Percentiles rank a stretch among this genome's conserved stretches.
phyloP scores from a whole-genome alignment of 73 alveolate species.

The Vitrella brassicaformis region DNA sequence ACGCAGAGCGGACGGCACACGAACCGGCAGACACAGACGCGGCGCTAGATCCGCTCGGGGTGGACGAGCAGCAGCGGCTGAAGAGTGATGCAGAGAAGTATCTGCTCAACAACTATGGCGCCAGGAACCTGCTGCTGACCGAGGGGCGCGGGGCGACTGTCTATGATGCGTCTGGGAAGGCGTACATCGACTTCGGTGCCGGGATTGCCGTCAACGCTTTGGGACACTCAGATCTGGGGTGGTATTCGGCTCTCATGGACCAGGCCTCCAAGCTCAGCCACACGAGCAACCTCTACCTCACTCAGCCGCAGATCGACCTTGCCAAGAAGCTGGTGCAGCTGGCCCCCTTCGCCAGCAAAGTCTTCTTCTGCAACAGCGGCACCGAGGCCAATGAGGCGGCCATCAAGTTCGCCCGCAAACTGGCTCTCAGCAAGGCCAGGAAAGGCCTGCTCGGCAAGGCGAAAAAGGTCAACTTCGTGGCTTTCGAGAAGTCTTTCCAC shows the following conservation, averaged over 20 bases:
- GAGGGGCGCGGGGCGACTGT: constrained; percentile 37
- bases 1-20: too few relatives aligned
- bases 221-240: constrained; percentile 61
- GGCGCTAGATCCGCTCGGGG: too few relatives aligned
- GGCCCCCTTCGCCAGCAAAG: neutral
- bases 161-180: constrained; percentile 55
- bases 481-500: constrained; percentile 31
- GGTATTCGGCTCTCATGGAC: constrained; percentile 2
- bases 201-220: constrained; percentile 55
- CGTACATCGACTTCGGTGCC: constrained; percentile 54
- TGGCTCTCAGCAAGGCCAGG: constrained; percentile 23
- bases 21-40: too few relatives aligned
- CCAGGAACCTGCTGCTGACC: constrained; percentile 9
- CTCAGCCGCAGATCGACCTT: constrained; percentile 44
- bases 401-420: constrained; percentile 46
- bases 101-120: constrained; percentile 20
- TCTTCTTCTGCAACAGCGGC: constrained; percentile 51
- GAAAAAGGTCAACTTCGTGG: constrained; percentile 11
- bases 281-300: constrained; percentile 17
- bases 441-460: constrained; percentile 52
- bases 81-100: neutral
- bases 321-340: constrained; percentile 37
- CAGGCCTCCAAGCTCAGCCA: constrained; percentile 13
- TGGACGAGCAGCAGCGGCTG: too few relatives aligned
- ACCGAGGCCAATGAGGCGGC: constrained; percentile 68